Evolutionary conservation across 139 green algal species (phyloP).

Genomic region (Coelastrella sp.): DNA sequence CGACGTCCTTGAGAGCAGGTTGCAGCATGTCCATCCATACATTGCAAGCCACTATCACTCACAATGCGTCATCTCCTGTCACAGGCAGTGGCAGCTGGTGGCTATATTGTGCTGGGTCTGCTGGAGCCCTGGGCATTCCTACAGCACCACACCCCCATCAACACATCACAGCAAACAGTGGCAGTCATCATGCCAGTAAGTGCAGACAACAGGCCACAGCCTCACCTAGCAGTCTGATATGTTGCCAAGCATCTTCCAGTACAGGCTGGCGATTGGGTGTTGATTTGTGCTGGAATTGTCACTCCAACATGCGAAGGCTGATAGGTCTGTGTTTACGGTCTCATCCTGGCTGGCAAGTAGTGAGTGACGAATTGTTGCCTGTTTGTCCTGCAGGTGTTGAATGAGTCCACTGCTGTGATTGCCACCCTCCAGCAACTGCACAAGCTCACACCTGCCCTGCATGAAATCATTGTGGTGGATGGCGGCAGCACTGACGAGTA

Average conservation of each 20-base stretch:
- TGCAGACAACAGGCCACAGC: background rate
- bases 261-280: too few species aligned
- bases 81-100: constrained; percentile 16
- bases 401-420: constrained; percentile 68
- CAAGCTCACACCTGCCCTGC: constrained; percentile 55
- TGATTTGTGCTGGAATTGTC: too few species aligned
- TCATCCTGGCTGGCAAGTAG: too few species aligned
- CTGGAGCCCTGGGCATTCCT: constrained; percentile 3
- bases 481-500: constrained; percentile 68
- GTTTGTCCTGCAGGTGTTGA: constrained; percentile 58
- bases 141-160: background rate
- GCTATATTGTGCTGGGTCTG: constrained; percentile 2
- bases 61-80: too few species aligned
- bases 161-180: constrained; percentile 21
- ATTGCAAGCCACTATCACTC: background rate
- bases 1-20: too few species aligned
- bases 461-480: constrained; percentile 86
- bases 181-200: constrained; percentile 50
- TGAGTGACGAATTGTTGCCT: background rate
- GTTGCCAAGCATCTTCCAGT: too few species aligned
- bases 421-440: constrained; percentile 55
- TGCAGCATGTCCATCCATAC: background rate
- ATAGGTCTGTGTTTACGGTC: too few species aligned
- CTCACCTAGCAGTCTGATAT: too few species aligned
- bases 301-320: too few species aligned